A percentile compares a stretch with the other conserved stretches of the same genome.
phyloP scores from a whole-genome alignment of 805 yeast genomes.

The Yarrowia keelungensis region DNA sequence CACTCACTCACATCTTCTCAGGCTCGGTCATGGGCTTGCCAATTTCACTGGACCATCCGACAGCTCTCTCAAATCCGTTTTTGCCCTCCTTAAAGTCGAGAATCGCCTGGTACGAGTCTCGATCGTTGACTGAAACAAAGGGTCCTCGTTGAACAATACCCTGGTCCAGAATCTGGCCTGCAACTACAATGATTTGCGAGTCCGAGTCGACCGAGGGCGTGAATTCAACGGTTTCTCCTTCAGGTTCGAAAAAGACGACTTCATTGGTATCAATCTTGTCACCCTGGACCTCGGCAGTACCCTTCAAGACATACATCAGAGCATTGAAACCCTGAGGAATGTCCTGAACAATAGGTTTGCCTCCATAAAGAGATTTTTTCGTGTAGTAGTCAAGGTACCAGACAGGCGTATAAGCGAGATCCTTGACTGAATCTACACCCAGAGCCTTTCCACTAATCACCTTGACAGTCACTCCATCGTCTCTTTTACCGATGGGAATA shows the following conservation, averaged over 20 bases:
- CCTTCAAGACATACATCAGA: constrained; percentile 46
- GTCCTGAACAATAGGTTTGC: constrained; percentile 58
- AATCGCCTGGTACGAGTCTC: constrained; percentile 70
- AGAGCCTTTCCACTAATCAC: constrained; percentile 81
- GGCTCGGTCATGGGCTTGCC: constrained; percentile 41
- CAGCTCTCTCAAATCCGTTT: constrained; percentile 47
- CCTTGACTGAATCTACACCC: constrained; percentile 74
- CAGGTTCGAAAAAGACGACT: constrained; percentile 43
- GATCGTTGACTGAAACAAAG: constrained; percentile 74
- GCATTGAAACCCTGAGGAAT: constrained; percentile 59
- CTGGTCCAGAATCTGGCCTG: constrained; percentile 47
- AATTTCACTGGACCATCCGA: constrained; percentile 46
- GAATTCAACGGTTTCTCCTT: constrained; percentile 45
- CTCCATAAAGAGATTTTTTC: constrained; percentile 10
- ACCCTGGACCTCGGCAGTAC: constrained; percentile 44
- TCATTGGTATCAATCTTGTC: constrained; percentile 41
- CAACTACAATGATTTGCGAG: constrained; percentile 43
- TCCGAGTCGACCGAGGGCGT: constrained; percentile 49
- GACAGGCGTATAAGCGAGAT: constrained; percentile 83
- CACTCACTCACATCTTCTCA: constrained; percentile 9
- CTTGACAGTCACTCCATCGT: constrained; percentile 49
- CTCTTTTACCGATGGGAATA: constrained; percentile 63
- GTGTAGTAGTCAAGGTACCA: constrained; percentile 59
- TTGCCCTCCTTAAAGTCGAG: constrained; percentile 65
- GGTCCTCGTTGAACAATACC: constrained; percentile 86